Percentiles rank a stretch among this genome's conserved stretches.
phyloP scores from a whole-genome alignment of 2,329 filamentous ascomycete species.

The Aspergillus sp. region DNA sequence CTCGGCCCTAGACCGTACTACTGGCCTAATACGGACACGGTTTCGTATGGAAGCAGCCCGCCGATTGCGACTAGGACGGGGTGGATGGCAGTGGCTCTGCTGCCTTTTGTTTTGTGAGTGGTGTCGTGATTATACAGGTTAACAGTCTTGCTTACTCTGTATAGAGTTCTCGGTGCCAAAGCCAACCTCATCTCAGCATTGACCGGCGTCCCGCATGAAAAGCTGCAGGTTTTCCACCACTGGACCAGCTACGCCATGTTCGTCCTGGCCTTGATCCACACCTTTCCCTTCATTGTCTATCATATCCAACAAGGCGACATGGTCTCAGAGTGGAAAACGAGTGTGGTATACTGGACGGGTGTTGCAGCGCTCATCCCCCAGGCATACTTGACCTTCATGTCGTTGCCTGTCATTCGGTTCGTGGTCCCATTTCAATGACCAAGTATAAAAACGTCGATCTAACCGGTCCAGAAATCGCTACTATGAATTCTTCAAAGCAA shows the following conservation, averaged over 20 bases:
- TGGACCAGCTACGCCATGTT: slow-evolving; percentile 59
- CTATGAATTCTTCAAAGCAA: slow-evolving; percentile 63
- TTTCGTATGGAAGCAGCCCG: slow-evolving; percentile 51
- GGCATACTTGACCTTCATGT: slow-evolving; percentile 57
- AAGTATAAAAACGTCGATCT: neutral
- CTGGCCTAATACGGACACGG: slow-evolving; percentile 48
- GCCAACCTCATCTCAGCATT: slow-evolving; percentile 55
- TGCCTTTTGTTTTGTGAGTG: slow-evolving; percentile 52
- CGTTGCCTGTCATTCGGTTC: slow-evolving; percentile 52
- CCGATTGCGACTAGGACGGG: slow-evolving; percentile 55
- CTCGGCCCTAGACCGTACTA: slow-evolving; percentile 56
- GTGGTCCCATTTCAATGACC: slow-evolving; percentile 4
- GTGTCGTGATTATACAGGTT: too few species aligned
- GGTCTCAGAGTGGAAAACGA: slow-evolving; percentile 45
- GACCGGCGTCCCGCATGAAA: slow-evolving; percentile 59
- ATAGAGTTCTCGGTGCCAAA: slow-evolving; percentile 52
- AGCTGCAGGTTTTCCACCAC: slow-evolving; percentile 51
- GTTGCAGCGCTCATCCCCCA: slow-evolving; percentile 55
- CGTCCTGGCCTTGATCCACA: slow-evolving; percentile 57
- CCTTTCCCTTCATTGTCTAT: slow-evolving; percentile 60
- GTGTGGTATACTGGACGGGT: slow-evolving; percentile 56
- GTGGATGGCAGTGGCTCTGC: slow-evolving; percentile 52
- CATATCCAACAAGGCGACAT: slow-evolving; percentile 52
- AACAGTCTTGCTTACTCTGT: too few species aligned
- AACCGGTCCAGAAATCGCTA: slow-evolving; percentile 45